A percentile compares a stretch with the other conserved stretches of the same genome.
These are phyloP conservation scores for Blastocrithidia nonstop DNA, from an alignment of 208 protist genomes.

Conservation along the genomic window DNA sequence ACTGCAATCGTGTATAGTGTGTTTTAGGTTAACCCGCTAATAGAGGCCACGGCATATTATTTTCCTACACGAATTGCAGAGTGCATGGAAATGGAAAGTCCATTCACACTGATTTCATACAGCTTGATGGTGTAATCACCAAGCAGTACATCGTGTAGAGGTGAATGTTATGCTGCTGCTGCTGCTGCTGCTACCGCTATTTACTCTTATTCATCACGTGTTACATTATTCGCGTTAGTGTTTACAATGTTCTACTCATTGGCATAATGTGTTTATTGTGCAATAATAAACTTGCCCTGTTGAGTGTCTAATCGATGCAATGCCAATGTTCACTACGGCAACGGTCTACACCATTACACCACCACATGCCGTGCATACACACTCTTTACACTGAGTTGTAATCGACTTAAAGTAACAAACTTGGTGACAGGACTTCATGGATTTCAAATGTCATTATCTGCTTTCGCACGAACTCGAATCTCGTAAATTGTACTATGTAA, in stretches of 20 bases:
- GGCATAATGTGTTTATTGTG: too few relatives aligned
- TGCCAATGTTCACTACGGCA: constrained; percentile 17
- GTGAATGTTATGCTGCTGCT: too few relatives aligned
- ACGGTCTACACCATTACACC: constrained; percentile 61
- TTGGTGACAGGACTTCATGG: constrained; percentile 65
- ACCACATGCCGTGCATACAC: constrained; percentile 60
- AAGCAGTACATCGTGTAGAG: constrained; percentile 30
- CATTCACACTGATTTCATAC: constrained; percentile 63
- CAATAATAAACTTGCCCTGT: too few relatives aligned
- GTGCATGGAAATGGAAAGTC: constrained; percentile 37
- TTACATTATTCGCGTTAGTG: constrained; percentile 1
- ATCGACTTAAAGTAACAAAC: constrained; percentile 68
- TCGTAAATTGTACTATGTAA: constrained; percentile 76
- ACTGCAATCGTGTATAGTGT: constrained; percentile 71
- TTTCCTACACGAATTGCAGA: constrained; percentile 30
- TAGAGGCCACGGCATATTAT: constrained; percentile 21
- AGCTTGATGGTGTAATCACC: constrained; percentile 57
- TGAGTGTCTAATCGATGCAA: background rate
- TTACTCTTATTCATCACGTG: background rate
- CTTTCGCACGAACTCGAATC: constrained; percentile 57
- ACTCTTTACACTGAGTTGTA: constrained; percentile 46
- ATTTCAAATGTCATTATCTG: constrained; percentile 63
- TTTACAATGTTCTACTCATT: background rate
- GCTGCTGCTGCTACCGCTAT: background rate
- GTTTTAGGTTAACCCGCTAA: constrained; percentile 57